phyloP scores from a whole-genome alignment of 257 asterid species.

The Nicotiana attenuata region DNA sequence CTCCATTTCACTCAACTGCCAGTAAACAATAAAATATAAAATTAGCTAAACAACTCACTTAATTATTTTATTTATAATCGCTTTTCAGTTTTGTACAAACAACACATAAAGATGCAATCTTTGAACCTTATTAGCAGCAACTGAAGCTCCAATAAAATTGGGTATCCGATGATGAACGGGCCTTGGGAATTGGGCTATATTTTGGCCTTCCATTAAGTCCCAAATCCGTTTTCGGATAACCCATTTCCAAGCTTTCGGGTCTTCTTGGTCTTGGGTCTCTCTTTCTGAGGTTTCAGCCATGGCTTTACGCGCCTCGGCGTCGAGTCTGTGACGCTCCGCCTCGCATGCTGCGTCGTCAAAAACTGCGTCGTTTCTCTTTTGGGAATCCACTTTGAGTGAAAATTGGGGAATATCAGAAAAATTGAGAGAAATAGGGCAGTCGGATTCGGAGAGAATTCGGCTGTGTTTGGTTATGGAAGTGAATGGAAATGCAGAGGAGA shows the following conservation, averaged over 20 bases:
- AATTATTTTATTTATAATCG: neutral
- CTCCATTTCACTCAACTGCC: conserved; percentile 67
- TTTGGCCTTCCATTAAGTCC: conserved; percentile 80
- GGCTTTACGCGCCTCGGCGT: conserved; percentile 62
- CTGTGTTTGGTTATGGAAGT: conserved; percentile 17
- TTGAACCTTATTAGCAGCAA: conserved; percentile 63
- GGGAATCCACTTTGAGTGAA: conserved; percentile 16
- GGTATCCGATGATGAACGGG: conserved; percentile 97
- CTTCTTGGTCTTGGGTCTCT: conserved; percentile 39
- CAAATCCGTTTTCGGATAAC: conserved; percentile 19
- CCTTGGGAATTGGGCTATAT: conserved; percentile 82
- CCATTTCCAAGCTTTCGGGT: conserved; percentile 94
- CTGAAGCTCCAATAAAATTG: conserved; percentile 60
- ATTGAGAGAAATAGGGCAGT: conserved; percentile 15
- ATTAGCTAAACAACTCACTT: neutral
- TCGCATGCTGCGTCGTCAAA: conserved; percentile 71
- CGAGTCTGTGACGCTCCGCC: conserved; percentile 66
- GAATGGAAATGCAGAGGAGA: conserved; percentile 28
- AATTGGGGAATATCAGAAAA: conserved; percentile 3
- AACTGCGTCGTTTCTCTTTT: conserved; percentile 24
- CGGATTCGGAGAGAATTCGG: conserved; percentile 17
- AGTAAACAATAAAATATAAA: neutral
- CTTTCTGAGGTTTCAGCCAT: conserved; percentile 32
- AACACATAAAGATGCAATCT: neutral
- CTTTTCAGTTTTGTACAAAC: neutral